Evolutionary conservation across 345 rosid species (phyloP), one percentile per base, ranked within the genome.

Genomic region (Aquilaria malaccensis): DNA sequence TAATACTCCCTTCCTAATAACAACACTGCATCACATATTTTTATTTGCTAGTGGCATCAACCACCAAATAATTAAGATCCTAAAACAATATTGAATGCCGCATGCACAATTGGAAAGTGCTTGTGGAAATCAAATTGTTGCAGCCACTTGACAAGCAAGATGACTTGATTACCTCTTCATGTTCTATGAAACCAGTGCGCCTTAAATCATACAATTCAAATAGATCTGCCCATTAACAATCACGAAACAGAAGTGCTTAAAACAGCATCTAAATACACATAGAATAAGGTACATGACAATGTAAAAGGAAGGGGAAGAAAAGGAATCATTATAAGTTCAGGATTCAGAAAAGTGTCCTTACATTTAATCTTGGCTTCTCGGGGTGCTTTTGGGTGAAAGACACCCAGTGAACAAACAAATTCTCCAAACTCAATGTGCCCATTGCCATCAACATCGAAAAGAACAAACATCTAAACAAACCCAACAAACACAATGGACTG

Each of bases 171-270:
- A 77, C 77, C 75, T 77, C 77, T n/a, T 70, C 73, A 3, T 33
- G 77, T 58, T 77, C 81, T 10, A 73, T 70, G 45, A 51, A 77
- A 51, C 77, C 77, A 52, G 81, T 67, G 62, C 63, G 75, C 30
- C 70, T 53, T 30, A 77, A 60, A 61, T 77, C 81, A 46, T 77
- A 73, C 61, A 73, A 43, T 61, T 58, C 67, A 63, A 77, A 77
- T 13, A 68, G 54, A 64, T 60, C 77, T 73, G 77, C 63, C 57
- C 37, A 54, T 13, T 10, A 52, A 52, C 57, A 15, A 5, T n/a
- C 7, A 52, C 2, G 15, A n/a, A 30, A 6, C 9, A 14, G 31
- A 2, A n/a, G 7, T 15, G 30, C 55, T 6, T 13, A n/a, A 29
- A 51, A 13, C 22, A 22, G 22, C 1, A 22, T 22, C 22, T 22